phyloP scores from a whole-genome alignment of 2,329 filamentous ascomycete genomes.

The Sphaerulina vaccinii region DNA sequence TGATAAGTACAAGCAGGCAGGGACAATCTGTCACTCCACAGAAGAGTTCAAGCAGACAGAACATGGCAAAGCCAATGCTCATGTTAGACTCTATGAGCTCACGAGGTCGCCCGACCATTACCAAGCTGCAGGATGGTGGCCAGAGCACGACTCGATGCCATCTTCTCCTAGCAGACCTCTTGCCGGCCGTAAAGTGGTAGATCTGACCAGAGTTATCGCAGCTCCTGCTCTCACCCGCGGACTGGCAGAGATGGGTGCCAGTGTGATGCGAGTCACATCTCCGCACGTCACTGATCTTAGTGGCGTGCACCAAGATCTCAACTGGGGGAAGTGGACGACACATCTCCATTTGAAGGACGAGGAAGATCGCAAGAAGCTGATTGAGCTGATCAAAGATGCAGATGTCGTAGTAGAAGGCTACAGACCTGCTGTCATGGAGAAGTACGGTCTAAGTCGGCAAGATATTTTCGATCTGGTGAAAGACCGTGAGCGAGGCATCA shows the following conservation, averaged over 20 bases:
- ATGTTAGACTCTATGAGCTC: constrained; percentile 26
- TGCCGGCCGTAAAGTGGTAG: constrained; percentile 67
- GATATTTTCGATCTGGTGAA: constrained; percentile 45
- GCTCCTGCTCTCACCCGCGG: constrained; percentile 70
- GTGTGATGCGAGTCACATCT: constrained; percentile 70
- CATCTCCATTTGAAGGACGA: constrained; percentile 46
- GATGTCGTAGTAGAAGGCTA: constrained; percentile 55
- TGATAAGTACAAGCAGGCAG: constrained; percentile 42
- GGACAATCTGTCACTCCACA: constrained; percentile 43
- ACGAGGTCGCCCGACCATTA: constrained; percentile 9
- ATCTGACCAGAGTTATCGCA: constrained; percentile 73
- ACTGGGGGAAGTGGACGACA: constrained; percentile 52
- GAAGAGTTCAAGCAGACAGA: constrained; percentile 42
- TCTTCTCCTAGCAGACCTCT: constrained; percentile 41
- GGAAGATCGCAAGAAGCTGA: constrained; percentile 41
- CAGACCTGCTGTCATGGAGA: constrained; percentile 49
- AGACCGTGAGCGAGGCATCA: constrained; percentile 44
- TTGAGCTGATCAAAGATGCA: constrained; percentile 47
- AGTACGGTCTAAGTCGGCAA: constrained; percentile 46
- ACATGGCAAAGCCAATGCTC: constrained; percentile 33
- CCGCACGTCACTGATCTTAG: constrained; percentile 62
- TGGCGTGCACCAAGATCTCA: constrained; percentile 47
- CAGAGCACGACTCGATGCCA: constrained; percentile 30
- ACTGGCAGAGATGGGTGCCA: constrained; percentile 72
- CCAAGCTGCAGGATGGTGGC: constrained; percentile 31